Evolutionary conservation across 2,329 filamentous ascomycete genomes (phyloP).

Genomic region (Domatiomyces globalis): DNA sequence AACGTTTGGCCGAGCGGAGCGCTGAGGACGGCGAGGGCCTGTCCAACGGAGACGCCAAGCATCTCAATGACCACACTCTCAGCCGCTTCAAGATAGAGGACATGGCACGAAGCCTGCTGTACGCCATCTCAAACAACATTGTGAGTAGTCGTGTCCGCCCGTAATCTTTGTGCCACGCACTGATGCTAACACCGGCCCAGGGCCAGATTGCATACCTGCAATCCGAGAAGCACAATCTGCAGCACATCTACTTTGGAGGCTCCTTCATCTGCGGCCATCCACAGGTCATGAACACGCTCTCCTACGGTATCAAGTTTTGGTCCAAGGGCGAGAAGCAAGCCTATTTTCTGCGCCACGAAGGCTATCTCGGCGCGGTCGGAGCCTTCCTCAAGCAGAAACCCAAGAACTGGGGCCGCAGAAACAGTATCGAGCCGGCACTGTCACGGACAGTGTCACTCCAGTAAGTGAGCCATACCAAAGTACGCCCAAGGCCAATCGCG

Average conservation of each 20-base stretch:
- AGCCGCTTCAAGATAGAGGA: constrained; percentile 60
- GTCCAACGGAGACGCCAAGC: constrained; percentile 30
- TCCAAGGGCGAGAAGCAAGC: constrained; percentile 85
- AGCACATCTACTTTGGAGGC: constrained; percentile 93
- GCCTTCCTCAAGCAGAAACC: constrained; percentile 89
- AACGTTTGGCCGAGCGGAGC: constrained; percentile 63
- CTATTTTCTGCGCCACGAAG: constrained; percentile 90
- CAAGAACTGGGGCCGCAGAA: constrained; percentile 74
- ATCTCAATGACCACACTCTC: constrained; percentile 21
- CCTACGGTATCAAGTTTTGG: constrained; percentile 97
- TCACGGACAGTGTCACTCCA: not conserved
- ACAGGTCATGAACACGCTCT: constrained; percentile 95
- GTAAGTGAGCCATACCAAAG: not conserved
- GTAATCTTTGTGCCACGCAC: constrained; percentile 13
- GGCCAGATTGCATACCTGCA: constrained; percentile 97
- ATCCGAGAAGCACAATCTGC: constrained; percentile 80
- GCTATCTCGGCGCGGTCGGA: constrained; percentile 84
- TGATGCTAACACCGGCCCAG: constrained; percentile 66
- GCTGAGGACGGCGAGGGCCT: constrained; percentile 58
- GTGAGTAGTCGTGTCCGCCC: not conserved
- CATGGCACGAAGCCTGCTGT: constrained; percentile 79
- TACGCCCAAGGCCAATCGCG: no score
- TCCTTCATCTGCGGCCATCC: constrained; percentile 92
- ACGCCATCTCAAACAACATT: constrained; percentile 48
- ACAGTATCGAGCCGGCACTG: constrained; percentile 49